Base-by-base conservation (phyloP, 2,329 filamentous ascomycete species). In the Calonectria pteridis region DNA sequence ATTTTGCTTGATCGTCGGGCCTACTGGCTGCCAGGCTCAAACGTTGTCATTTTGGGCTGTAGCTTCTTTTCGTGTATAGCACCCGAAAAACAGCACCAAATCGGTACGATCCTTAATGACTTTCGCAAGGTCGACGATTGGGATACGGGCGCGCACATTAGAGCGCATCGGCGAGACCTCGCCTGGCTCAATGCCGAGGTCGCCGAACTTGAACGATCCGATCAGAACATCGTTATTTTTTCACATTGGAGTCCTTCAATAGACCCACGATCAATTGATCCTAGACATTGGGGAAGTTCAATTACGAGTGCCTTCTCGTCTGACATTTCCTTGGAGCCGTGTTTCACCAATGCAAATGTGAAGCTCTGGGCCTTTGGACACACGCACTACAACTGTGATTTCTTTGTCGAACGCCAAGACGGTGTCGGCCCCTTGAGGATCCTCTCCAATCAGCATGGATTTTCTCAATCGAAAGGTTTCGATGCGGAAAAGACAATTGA, bases 61-160 rank as follows among this genome's bases (percentile, higher is more conserved):
- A 85, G 86, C 3, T 82, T 92, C 3, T 90, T 88, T 81, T 91
- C 90, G 0, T 69, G 79, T 11, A 81, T 91, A 31, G 83, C 84
- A 0, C 68, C 82, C 0, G 77, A 83, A n/a, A 82, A 85, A 9
- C 75, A 78, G 10, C 81, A 83, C 40, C 77, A 71, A 0, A 85
- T 91, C 18, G 84, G 83, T 62, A 78, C 85, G 43, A 83, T 86
- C 0, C 75, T 91, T 11, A 88, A 89, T 55, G 89, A 91, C 81
- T 91, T 91, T 74, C 88, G 85, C 75, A 77, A 85, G 0, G 90
- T 85, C n/a, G 58, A 77, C 0, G 79, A 83, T 6, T 88, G 87
- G 86, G 79, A 81, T 16, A 75, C 86, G 0, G 78, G 81, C 1
- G 33, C 77, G 23, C 87, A 89, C 77, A 84, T 82, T 40, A 78